Conservation (phyloP, 139 green algal genomes). For the Chlamydomonas sphaeroides region DNA sequence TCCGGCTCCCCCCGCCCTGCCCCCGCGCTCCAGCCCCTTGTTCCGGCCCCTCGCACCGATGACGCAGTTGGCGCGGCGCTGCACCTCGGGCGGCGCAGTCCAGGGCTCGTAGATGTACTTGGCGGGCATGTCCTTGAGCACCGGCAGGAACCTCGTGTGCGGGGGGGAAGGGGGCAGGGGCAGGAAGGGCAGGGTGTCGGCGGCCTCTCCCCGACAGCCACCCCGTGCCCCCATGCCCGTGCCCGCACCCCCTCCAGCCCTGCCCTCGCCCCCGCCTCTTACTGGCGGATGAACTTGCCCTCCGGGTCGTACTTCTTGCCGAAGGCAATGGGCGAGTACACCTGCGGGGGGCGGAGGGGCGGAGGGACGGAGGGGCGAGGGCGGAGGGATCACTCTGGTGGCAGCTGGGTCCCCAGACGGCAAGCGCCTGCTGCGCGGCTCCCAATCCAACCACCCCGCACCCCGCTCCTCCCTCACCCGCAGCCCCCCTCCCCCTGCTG, state of each 20-base stretch:
- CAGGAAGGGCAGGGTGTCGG: background rate
- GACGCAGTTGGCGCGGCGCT: too few species aligned
- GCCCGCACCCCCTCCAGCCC: background rate
- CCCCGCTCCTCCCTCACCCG: background rate
- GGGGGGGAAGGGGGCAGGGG: slow-evolving; percentile 26
- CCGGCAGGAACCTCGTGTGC: slow-evolving; percentile 88
- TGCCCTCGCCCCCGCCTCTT: background rate
- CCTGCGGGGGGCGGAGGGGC: too few species aligned
- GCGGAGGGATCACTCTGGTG: too few species aligned
- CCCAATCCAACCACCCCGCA: background rate
- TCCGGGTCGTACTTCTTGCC: slow-evolving; percentile 94
- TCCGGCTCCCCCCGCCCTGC: too few species aligned
- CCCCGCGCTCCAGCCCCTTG: too few species aligned
- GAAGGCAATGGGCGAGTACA: slow-evolving; percentile 67
- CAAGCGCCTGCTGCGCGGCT: slow-evolving; percentile 12
- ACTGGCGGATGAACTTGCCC: slow-evolving; percentile 86
- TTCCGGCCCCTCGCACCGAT: too few species aligned
- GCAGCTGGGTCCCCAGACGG: too few species aligned
- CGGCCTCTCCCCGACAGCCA: too few species aligned
- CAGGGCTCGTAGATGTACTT: slow-evolving; percentile 97
- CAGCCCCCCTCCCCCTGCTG: background rate
- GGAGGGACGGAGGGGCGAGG: background rate
- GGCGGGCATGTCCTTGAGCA: slow-evolving; percentile 89
- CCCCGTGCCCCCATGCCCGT: too few species aligned
- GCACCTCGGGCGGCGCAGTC: slow-evolving; percentile 87